Conservation (phyloP, 2,329 filamentous ascomycete species). For the Aspergillus ustus region DNA sequence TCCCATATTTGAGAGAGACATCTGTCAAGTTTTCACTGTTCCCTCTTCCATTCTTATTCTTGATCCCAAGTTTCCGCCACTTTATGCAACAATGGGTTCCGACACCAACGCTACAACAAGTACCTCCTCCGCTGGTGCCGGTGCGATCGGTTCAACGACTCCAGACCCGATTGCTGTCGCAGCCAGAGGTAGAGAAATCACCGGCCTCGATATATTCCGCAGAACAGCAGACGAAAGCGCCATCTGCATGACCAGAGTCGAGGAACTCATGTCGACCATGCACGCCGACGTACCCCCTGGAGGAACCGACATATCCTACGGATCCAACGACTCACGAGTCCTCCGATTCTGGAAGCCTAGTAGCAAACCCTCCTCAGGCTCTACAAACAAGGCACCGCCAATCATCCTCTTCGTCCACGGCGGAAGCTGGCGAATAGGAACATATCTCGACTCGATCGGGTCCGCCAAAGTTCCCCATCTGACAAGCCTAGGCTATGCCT, state of each 20-base stretch:
- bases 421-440: neutral
- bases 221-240: neutral
- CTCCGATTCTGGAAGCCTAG: neutral
- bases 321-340: neutral
- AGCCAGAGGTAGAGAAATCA: neutral
- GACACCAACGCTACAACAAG: neutral
- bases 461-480: neutral
- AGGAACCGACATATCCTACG: neutral
- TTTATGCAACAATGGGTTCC: neutral
- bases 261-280: neutral
- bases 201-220: neutral
- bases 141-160: neutral
- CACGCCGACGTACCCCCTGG: neutral
- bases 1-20: too few relatives aligned
- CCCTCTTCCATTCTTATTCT: too few relatives aligned
- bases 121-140: too few relatives aligned
- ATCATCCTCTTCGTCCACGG: neutral
- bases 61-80: too few relatives aligned
- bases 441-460: neutral
- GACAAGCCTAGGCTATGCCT: neutral
- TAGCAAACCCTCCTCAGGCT: neutral
- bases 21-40: too few relatives aligned
- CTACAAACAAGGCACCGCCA: neutral
- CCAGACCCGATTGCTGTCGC: neutral
- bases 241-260: neutral